Base-by-base conservation (phyloP, 805 yeast species). In the Starmerella floris region DNA sequence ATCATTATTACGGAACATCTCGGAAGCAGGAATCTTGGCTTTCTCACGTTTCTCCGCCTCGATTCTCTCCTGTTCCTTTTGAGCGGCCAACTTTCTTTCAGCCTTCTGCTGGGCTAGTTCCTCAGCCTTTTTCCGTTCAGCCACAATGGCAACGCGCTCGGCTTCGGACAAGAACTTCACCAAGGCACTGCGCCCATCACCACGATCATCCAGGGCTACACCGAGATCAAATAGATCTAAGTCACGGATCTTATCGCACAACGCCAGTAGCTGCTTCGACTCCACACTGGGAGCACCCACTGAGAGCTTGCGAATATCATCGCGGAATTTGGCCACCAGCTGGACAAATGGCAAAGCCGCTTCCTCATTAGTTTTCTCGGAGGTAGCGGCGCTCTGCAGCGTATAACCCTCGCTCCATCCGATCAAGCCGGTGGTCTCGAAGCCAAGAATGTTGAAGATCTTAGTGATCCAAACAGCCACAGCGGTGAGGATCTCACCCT, bases 171-270 rank as follows among this genome's bases (percentile, higher is more conserved):
- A 66, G 53, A 88, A 80, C 62, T 91, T 91, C 35, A 91, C 71
- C 46, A 91, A 69, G 0, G 96, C 87, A n/a, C 77, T 70, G 53
- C 72, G 74, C 2, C 79, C 85, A 46, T 72, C 79, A 5, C 76
- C 69, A 55, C 96, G 76, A 62, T 91, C 98, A 59, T 88, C 97
- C 42, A 91, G 66, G 1, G 93, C 76, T 33, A 91, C 79, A 23
- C 93, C 91, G 48, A 85, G 64, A 22, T 74, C 70, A 46, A 84
- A 64, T 52, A 91, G 64, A 30, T 80, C 91, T 16, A 70, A 62
- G 51, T 79, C 76, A 54, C 98, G 74, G 20, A 91, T 61, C 5
- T 66, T 60, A 61, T 91, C 98, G 44, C 85, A 72, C 4, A 82
- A 74, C n/a, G 66, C 63, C 37, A 91, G 67, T 44, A 84, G 69